Evolutionary conservation across 2,329 filamentous ascomycete species (phyloP).

Genomic region (Alternaria sp.): DNA sequence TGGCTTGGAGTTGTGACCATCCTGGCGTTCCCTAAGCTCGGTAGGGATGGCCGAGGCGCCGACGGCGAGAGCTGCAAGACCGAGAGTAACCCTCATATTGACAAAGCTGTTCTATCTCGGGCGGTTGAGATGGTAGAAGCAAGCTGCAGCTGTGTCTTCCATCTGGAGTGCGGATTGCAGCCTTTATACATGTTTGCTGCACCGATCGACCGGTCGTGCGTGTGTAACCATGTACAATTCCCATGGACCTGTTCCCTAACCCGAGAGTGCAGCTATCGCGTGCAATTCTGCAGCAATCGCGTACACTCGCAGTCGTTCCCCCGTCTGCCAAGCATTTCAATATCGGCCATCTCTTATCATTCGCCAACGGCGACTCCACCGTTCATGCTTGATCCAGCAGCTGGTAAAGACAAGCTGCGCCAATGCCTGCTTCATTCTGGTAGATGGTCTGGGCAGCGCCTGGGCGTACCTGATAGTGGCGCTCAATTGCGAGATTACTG

Average conservation of each 20-base stretch:
- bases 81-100: slow-evolving; percentile 35
- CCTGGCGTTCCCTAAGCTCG: neutral
- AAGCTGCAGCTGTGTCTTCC: neutral
- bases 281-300: neutral
- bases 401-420: slow-evolving; percentile 5
- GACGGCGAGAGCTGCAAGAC: slow-evolving; percentile 31
- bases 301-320: neutral
- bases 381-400: neutral
- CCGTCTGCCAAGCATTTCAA: slow-evolving; percentile 1
- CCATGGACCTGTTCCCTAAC: neutral
- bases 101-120: slow-evolving; percentile 1
- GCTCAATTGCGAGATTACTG: neutral
- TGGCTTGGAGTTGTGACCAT: neutral
- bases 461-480: slow-evolving; percentile 27
- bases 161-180: neutral
- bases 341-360: slow-evolving; percentile 5
- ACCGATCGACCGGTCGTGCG: neutral
- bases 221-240: neutral
- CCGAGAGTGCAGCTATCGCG: neutral
- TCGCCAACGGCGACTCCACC: slow-evolving; percentile 1
- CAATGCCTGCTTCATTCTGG: slow-evolving; percentile 6
- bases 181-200: slow-evolving; percentile 1
- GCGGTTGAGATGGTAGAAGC: neutral
- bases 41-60: slow-evolving; percentile 25
- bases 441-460: slow-evolving; percentile 22